phyloP scores from a whole-genome alignment of 768 basidiomycete genomes.

The Goffeauzyma gilvescens region DNA sequence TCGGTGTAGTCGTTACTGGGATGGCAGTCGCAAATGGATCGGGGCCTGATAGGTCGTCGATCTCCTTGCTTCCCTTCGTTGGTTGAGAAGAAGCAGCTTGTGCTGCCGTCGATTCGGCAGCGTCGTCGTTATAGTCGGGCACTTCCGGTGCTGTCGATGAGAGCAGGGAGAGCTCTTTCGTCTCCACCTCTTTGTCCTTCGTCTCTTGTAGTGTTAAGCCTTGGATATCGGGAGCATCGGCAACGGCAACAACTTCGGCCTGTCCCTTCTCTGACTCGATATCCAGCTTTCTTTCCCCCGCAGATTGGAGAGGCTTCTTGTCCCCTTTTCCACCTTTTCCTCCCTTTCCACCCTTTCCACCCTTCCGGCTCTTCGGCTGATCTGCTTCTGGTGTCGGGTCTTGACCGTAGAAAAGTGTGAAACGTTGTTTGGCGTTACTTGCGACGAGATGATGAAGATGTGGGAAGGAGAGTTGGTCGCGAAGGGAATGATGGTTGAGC shows the following conservation, averaged over 20 bases:
- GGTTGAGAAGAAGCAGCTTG: no score
- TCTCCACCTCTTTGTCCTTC: neutral
- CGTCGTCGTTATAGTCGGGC: conserved; percentile 3
- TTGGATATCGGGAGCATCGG: no score
- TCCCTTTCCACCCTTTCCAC: conserved; percentile 1
- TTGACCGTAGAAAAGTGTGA: conserved; percentile 26
- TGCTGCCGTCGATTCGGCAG: neutral
- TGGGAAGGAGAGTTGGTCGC: conserved; percentile 39
- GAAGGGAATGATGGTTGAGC: conserved; percentile 53
- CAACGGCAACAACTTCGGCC: neutral
- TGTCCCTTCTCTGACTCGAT: neutral
- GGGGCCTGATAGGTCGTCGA: no score
- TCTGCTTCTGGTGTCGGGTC: conserved; percentile 23
- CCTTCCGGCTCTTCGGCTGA: conserved; percentile 8
- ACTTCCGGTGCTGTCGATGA: conserved; percentile 2
- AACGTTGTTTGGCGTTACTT: conserved; percentile 32
- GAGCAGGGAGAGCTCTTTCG: neutral
- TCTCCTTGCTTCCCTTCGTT: no score
- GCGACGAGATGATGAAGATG: conserved; percentile 27
- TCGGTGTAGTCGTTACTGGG: no score
- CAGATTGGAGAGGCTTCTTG: conserved; percentile 34
- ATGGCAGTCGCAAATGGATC: no score
- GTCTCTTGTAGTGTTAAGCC: no score
- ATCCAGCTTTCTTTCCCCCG: conserved; percentile 10
- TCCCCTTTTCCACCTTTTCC: conserved; percentile 3